Base-by-base conservation (phyloP, 148 eudicot genomes). In the Suaeda aralocaspica region DNA sequence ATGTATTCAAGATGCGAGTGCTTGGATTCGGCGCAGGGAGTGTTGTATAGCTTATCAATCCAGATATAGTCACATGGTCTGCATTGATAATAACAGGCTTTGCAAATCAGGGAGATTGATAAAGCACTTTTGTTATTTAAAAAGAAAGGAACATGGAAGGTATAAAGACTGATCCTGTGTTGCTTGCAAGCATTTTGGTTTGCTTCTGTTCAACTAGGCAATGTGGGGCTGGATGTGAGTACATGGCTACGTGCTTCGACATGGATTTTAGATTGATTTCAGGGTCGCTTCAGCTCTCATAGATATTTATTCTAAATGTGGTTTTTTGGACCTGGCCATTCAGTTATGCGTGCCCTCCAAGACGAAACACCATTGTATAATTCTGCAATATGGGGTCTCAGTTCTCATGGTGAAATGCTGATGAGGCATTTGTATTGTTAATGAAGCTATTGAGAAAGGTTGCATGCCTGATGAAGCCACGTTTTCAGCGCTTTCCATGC, bases 221-320 rank as follows among this genome's bases (percentile, higher is more conserved):
- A 69, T 55, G 59, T 81, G 36, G 78, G 74, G 14, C 79, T 55
- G 98, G 96, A 24, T 49, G 71, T 71, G 96, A 92, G 80, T 88
- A 75, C 96, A 92, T 64, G 83, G 86, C 68, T 85, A 86, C 75
- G 84, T 81, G 22, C 62, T 92, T 74, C 84, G 93, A 34, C 90
- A 84, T 81, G 90, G 82, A 60, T 74, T 70, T 19, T 85, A 83
- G 63, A 53, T 52, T 0, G 79, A 85, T 64, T 30, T 86, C 69
- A 72, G 77, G 77, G 92, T 90, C 42, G 76, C 88, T 18, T 86
- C 96, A 39, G 88, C 92, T 77, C 88, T 92, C 11, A 78, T 90
- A 56, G 90, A 88, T 80, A 92, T 90, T 93, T 92, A 92, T 56
- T 79, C 87, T 2, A 92, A 86, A 59, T 88, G 98, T 82, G 92